Percentiles rank a stretch among this genome's conserved stretches.
Conservation (phyloP, 2,329 filamentous ascomycete genomes). For the Zymoseptoria brevis region DNA sequence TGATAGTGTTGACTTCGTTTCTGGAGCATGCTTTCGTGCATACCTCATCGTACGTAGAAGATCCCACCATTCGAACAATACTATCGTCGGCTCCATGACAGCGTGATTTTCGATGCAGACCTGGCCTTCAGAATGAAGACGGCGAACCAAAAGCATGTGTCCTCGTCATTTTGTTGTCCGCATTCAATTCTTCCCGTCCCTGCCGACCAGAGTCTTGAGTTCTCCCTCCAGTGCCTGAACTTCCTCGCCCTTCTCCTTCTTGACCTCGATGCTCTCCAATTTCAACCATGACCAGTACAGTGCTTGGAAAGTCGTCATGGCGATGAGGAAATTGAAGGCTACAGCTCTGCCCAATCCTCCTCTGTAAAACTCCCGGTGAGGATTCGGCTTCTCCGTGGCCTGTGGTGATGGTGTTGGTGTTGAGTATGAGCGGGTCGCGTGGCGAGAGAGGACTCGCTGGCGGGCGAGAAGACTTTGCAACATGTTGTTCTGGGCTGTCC, state of each 20-base stretch:
- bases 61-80: neutral
- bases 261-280: constrained; percentile 64
- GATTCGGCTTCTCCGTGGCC: constrained; percentile 15
- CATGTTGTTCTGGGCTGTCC: neutral
- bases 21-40: neutral
- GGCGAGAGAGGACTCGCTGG: neutral
- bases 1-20: neutral
- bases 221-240: constrained; percentile 18
- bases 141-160: neutral
- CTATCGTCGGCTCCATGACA: neutral
- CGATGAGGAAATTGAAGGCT: constrained; percentile 64
- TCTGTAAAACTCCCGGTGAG: constrained; percentile 57
- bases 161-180: neutral
- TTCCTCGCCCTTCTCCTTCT: constrained; percentile 45
- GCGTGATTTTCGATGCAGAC: no score
- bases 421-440: neutral
- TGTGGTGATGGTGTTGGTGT: constrained; percentile 16
- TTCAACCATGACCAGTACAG: constrained; percentile 67
- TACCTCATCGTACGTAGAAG: neutral
- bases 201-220: constrained; percentile 16
- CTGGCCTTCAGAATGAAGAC: neutral
- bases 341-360: constrained; percentile 61
- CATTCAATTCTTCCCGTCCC: constrained; percentile 4
- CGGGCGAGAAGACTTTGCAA: neutral
- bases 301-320: constrained; percentile 72